Evolutionary conservation across 192 early-diverging fungal species (phyloP).

Genomic region (Mortierella antarctica): DNA sequence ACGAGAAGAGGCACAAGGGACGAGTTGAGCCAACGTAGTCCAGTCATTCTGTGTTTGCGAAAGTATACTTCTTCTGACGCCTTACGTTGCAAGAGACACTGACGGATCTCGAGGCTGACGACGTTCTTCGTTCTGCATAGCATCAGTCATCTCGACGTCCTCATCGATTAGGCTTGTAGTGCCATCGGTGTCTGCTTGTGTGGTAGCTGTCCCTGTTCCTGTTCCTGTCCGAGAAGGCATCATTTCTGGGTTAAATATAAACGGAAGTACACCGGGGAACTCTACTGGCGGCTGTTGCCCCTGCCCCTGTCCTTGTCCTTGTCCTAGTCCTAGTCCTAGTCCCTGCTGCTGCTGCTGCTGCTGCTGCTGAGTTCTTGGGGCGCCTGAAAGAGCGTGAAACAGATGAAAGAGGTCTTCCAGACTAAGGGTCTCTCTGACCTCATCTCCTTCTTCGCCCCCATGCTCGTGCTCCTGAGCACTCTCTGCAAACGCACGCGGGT

Average conservation of each 20-base stretch:
- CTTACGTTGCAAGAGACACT: too few species aligned
- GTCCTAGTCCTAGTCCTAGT: not conserved
- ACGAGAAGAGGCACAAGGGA: not conserved
- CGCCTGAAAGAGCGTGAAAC: slow-evolving; percentile 9
- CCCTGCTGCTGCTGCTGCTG: slow-evolving; percentile 9
- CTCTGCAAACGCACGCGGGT: slow-evolving; percentile 33
- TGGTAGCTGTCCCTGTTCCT: not conserved
- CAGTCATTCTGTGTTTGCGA: too few species aligned
- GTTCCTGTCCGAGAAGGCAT: not conserved
- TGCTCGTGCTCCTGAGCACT: not conserved
- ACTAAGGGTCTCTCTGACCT: not conserved
- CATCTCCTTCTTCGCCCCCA: slow-evolving; percentile 9
- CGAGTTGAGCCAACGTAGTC: too few species aligned
- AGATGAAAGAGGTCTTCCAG: slow-evolving; percentile 27
- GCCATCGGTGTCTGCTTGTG: not conserved
- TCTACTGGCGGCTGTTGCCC: slow-evolving; percentile 9
- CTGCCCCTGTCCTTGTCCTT: not conserved
- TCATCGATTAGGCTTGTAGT: not conserved
- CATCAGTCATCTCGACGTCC: slow-evolving; percentile 21
- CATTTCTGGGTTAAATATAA: too few species aligned
- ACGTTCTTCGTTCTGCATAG: not conserved
- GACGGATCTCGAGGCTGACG: too few species aligned
- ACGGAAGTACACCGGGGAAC: slow-evolving; percentile 5
- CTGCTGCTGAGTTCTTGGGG: slow-evolving; percentile 4
- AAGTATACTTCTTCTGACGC: too few species aligned